These are phyloP conservation scores for Pistacia vera DNA, from an alignment of 345 rosid species.

Conservation along the genomic window DNA sequence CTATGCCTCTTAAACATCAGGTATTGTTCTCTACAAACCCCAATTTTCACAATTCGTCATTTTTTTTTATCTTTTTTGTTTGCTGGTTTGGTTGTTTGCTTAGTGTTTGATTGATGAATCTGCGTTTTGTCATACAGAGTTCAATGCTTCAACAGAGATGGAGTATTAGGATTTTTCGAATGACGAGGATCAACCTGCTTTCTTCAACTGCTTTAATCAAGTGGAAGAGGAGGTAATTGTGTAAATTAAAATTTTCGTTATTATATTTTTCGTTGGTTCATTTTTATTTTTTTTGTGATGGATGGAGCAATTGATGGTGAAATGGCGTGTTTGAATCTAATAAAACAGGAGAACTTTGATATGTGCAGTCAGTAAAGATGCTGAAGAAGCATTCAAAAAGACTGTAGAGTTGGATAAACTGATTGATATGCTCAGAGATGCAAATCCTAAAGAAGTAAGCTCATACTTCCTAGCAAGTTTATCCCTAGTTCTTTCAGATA, in stretches of 20 bases:
- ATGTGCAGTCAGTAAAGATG: conserved; percentile 77
- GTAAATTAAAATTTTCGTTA: neutral
- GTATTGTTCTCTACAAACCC: conserved; percentile 16
- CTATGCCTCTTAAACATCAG: conserved; percentile 8
- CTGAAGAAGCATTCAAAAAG: conserved; percentile 89
- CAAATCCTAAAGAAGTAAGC: conserved; percentile 71
- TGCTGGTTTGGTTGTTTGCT: neutral
- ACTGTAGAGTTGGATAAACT: conserved; percentile 81
- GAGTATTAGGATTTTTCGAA: conserved; percentile 23
- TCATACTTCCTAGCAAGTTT: neutral
- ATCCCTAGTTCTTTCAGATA: neutral
- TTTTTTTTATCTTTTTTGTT: neutral
- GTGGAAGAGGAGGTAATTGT: conserved; percentile 37
- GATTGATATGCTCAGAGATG: conserved; percentile 76
- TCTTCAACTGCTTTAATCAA: conserved; percentile 19
- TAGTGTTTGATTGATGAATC: neutral
- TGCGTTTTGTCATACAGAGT: conserved; percentile 22
- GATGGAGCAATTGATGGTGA: conserved; percentile 41
- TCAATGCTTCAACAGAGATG: conserved; percentile 31
- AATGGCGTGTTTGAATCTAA: conserved; percentile 48
- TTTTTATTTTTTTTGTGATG: conserved; percentile 17
- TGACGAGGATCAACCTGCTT: conserved; percentile 20
- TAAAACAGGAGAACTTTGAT: conserved; percentile 91
- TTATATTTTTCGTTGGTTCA: neutral
- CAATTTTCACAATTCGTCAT: conserved; percentile 15